A percentile compares a stretch with the other conserved stretches of the same genome.
Evolutionary conservation across 306 rosid genomes (phyloP).

Genomic region (Prunus mongolica): DNA sequence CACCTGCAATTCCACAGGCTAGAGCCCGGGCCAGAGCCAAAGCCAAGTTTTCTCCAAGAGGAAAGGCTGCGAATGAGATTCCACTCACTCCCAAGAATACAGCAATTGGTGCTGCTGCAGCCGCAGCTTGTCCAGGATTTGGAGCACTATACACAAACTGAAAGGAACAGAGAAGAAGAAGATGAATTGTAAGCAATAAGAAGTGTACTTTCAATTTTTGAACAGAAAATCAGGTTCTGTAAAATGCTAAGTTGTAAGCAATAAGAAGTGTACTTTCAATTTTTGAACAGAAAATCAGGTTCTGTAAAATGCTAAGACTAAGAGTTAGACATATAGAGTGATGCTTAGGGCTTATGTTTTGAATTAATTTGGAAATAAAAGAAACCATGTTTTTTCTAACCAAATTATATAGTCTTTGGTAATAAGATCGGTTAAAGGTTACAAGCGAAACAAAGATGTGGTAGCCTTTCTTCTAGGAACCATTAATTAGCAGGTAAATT

Average conservation of each 20-base stretch:
- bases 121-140: conserved; percentile 96
- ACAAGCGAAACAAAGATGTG: background rate
- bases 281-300: background rate
- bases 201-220: background rate
- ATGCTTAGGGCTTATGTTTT: background rate
- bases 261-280: background rate
- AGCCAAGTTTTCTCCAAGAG: conserved; percentile 59
- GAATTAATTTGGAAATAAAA: background rate
- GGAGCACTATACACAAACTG: conserved; percentile 96
- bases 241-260: background rate
- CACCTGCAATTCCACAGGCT: conserved; percentile 66
- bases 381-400: background rate
- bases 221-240: background rate
- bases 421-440: background rate
- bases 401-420: background rate
- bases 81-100: conserved; percentile 71
- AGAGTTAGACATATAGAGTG: background rate
- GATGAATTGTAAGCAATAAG: background rate
- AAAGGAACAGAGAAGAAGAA: background rate
- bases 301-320: background rate
- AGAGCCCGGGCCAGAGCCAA: conserved; percentile 63
- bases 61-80: conserved; percentile 73
- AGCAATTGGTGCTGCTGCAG: conserved; percentile 91
- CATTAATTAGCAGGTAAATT: background rate
- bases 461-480: background rate